phyloP scores from a whole-genome alignment of 2,329 filamentous ascomycete genomes.

The Fusarium duplospermum region DNA sequence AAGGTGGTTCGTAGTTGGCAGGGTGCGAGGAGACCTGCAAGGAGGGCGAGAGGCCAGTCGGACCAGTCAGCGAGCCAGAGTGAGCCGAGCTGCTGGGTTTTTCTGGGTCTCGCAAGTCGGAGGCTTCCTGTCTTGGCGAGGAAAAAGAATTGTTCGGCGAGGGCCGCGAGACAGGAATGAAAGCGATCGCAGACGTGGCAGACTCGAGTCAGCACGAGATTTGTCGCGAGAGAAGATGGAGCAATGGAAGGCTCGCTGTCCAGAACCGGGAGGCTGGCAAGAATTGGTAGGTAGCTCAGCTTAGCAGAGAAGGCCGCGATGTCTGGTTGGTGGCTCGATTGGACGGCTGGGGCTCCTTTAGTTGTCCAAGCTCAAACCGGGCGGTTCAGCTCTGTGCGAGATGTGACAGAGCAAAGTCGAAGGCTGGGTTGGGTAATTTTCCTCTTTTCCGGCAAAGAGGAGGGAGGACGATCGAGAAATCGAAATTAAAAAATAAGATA shows the following conservation, averaged over 20 bases:
- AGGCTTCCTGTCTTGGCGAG: conserved; percentile 37
- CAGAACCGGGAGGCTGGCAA: conserved; percentile 22
- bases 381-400: conserved; percentile 35
- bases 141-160: conserved; percentile 32
- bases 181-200: conserved; percentile 30
- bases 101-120: conserved; percentile 38
- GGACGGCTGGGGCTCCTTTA: conserved; percentile 17
- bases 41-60: conserved; percentile 28
- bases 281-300: conserved; percentile 21
- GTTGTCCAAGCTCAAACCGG: conserved; percentile 36
- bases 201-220: conserved; percentile 25
- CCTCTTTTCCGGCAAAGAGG: conserved; percentile 4
- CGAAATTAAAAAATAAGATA: conserved; percentile 9
- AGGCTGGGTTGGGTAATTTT: conserved; percentile 1
- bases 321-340: conserved; percentile 30
- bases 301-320: conserved; percentile 19
- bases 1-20: conserved; percentile 26
- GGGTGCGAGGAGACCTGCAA: conserved; percentile 34
- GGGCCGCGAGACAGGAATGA: conserved; percentile 38
- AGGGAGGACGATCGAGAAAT: not conserved
- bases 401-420: conserved; percentile 30
- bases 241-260: conserved; percentile 16
- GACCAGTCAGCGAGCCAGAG: conserved; percentile 35
- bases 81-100: conserved; percentile 36
- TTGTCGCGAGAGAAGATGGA: conserved; percentile 12